Evolutionary conservation across 2,329 filamentous ascomycete species (phyloP).

Genomic region (Fusarium marasasianum): DNA sequence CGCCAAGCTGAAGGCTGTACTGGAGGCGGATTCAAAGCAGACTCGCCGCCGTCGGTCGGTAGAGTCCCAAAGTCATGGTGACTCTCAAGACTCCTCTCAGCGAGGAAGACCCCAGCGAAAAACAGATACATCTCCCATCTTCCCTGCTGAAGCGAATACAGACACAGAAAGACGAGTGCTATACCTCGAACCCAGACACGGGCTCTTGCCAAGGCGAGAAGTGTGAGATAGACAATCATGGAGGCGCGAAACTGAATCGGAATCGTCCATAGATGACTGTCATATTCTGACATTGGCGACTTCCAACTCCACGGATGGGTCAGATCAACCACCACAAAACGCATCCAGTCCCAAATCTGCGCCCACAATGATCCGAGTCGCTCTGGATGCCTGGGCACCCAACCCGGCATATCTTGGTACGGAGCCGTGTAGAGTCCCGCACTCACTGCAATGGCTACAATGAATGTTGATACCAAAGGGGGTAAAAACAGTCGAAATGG

Average conservation of each 20-base stretch:
- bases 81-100: background rate
- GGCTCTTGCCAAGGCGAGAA: background rate
- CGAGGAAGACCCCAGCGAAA: background rate
- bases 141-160: background rate
- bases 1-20: too few species aligned
- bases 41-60: too few species aligned
- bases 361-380: background rate
- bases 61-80: too few species aligned
- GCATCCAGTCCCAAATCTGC: background rate
- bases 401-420: background rate
- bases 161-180: background rate
- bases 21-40: too few species aligned
- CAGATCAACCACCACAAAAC: background rate
- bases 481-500: background rate
- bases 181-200: background rate
- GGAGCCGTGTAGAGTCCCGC: rapidly evolving
- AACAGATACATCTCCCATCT: background rate
- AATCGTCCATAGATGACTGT: background rate
- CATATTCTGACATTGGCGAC: background rate
- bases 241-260: background rate
- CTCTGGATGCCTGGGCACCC: background rate
- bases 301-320: background rate
- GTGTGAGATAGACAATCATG: background rate
- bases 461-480: background rate
- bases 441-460: background rate